Percentiles rank a stretch among this genome's conserved stretches.
phyloP scores from a whole-genome alignment of 345 rosid species.

The Carallia pectinifolia region DNA sequence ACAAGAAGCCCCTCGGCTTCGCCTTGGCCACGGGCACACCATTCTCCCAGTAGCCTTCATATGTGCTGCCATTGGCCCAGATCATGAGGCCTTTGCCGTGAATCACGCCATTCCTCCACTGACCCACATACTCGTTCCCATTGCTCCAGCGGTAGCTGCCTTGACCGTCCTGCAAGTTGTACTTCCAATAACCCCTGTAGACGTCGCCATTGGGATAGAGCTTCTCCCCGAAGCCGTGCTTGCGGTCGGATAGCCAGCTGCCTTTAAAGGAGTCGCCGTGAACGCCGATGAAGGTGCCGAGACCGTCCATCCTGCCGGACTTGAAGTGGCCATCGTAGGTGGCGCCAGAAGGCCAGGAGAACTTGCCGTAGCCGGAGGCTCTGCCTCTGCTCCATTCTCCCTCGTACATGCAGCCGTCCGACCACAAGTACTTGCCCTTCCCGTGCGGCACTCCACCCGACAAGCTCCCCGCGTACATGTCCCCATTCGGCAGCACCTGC shows the following conservation, averaged over 20 bases:
- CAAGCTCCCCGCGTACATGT: slow-evolving; percentile 59
- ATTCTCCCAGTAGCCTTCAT: slow-evolving; percentile 63
- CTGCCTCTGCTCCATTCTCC: slow-evolving; percentile 65
- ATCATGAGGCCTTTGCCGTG: slow-evolving; percentile 50
- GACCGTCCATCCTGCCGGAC: slow-evolving; percentile 62
- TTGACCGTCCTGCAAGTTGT: slow-evolving; percentile 55
- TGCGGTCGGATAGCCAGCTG: slow-evolving; percentile 49
- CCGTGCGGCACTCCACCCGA: slow-evolving; percentile 54
- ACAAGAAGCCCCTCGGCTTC: slow-evolving; percentile 9
- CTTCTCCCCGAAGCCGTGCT: slow-evolving; percentile 63
- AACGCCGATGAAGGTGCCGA: slow-evolving; percentile 58
- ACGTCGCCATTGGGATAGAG: slow-evolving; percentile 55
- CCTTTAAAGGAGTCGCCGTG: slow-evolving; percentile 65
- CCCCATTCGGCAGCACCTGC: slow-evolving; percentile 56
- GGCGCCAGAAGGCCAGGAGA: slow-evolving; percentile 78
- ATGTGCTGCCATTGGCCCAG: slow-evolving; percentile 59
- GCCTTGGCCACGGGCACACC: slow-evolving; percentile 68
- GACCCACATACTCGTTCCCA: slow-evolving; percentile 58
- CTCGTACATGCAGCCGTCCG: slow-evolving; percentile 72
- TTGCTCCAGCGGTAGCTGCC: slow-evolving; percentile 67
- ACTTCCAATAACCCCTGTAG: slow-evolving; percentile 59
- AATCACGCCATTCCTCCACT: slow-evolving; percentile 61
- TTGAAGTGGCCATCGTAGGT: slow-evolving; percentile 67
- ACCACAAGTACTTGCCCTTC: slow-evolving; percentile 62
- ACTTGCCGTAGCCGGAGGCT: slow-evolving; percentile 58